Evolutionary conservation across 2,329 filamentous ascomycete genomes (phyloP).

Genomic region (Tolypocladium tropicale): DNA sequence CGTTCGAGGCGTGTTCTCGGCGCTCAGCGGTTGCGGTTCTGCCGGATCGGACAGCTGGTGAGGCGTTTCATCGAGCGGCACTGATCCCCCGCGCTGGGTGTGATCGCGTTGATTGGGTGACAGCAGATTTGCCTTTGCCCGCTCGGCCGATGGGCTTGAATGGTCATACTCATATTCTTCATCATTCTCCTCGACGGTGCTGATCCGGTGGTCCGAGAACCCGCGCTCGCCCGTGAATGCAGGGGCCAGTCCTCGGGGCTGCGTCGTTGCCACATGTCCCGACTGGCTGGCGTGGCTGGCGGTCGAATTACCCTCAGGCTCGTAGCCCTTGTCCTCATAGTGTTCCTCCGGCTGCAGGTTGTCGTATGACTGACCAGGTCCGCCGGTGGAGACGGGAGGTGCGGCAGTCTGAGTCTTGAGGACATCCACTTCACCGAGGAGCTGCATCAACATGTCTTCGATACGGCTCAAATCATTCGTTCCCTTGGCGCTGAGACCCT

Average conservation of each 20-base stretch:
- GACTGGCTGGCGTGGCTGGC: constrained; percentile 65
- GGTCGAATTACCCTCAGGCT: constrained; percentile 68
- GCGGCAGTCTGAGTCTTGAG: constrained; percentile 52
- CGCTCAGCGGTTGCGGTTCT: constrained; percentile 41
- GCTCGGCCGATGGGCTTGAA: constrained; percentile 28
- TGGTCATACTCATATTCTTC: constrained; percentile 57
- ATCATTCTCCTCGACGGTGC: constrained; percentile 76
- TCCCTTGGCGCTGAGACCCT: constrained; percentile 79
- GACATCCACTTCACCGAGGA: constrained; percentile 84
- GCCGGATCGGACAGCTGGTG: constrained; percentile 39
- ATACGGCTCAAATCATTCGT: constrained; percentile 81
- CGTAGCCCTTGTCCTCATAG: constrained; percentile 65
- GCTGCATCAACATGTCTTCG: constrained; percentile 83
- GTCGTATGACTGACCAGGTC: constrained; percentile 55
- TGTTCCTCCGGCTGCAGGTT: constrained; percentile 52
- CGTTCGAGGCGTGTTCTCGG: constrained; percentile 65
- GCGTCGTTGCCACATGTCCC: constrained; percentile 58
- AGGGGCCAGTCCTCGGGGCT: constrained; percentile 30
- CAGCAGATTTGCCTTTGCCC: constrained; percentile 39
- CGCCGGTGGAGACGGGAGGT: constrained; percentile 29
- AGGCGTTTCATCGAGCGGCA: constrained; percentile 45
- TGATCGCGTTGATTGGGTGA: constrained; percentile 45
- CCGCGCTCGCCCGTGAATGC: constrained; percentile 40
- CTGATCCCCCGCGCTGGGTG: constrained; percentile 39
- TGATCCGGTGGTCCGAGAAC: constrained; percentile 71